These are phyloP conservation scores for Houttuynia cordata DNA, from an alignment of 164 flowering plant species.

Conservation along the genomic window DNA sequence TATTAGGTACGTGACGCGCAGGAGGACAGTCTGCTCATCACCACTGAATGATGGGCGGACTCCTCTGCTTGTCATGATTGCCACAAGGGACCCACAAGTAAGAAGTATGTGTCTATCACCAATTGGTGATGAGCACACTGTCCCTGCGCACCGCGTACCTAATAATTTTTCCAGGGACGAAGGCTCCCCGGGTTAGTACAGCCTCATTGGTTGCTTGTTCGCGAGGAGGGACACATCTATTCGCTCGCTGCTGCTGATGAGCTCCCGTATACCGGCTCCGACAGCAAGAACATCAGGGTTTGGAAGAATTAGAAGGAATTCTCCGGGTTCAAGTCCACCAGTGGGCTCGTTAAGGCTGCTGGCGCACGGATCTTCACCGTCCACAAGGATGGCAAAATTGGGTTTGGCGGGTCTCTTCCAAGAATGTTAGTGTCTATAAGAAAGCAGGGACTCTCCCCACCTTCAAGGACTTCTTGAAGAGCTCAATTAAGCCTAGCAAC, in stretches of 20 bases:
- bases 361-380: constrained; percentile 71
- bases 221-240: constrained; percentile 83
- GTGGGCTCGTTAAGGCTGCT: constrained; percentile 74
- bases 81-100: no score
- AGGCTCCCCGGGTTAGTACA: not conserved
- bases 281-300: constrained; percentile 86
- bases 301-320: constrained; percentile 69
- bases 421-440: constrained; percentile 35
- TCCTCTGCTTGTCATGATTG: no score
- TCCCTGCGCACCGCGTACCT: no score
- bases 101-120: no score
- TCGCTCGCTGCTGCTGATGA: constrained; percentile 56
- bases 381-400: constrained; percentile 89
- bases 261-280: constrained; percentile 83
- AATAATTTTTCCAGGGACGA: no score
- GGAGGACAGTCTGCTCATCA: no score
- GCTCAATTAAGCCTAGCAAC: constrained; percentile 58
- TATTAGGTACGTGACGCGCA: no score
- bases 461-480: constrained; percentile 44
- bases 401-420: constrained; percentile 52
- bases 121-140: no score
- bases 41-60: no score
- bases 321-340: constrained; percentile 61
- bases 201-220: constrained; percentile 64
- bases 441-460: constrained; percentile 58